These are phyloP conservation scores for Xerocomellus chrysenteron DNA, from an alignment of 768 basidiomycete genomes.

Conservation along the genomic window DNA sequence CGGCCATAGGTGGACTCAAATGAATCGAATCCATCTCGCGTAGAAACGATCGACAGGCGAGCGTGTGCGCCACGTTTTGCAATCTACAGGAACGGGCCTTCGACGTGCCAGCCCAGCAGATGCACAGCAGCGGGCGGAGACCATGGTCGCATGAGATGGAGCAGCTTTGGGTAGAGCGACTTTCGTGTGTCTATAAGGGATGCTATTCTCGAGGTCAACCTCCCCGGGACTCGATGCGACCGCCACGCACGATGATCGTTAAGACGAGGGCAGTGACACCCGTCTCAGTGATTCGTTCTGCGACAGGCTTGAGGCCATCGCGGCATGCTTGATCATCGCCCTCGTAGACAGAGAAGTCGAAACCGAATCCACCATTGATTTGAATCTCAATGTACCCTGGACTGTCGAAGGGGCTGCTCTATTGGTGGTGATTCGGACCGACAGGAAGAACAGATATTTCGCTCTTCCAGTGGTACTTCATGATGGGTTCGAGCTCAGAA, in stretches of 20 bases:
- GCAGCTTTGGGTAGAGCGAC: slow-evolving; percentile 67
- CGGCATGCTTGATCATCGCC: slow-evolving; percentile 67
- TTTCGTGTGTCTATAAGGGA: slow-evolving; percentile 65
- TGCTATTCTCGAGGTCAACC: neutral
- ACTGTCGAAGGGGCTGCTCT: slow-evolving; percentile 36
- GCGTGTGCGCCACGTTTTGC: slow-evolving; percentile 83
- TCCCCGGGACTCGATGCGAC: neutral
- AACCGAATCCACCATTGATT: slow-evolving; percentile 86
- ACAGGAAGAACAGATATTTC: no score
- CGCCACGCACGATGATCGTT: slow-evolving; percentile 62
- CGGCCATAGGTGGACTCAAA: slow-evolving; percentile 76
- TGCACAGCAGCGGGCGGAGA: slow-evolving; percentile 64
- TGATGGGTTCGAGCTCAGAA: no score
- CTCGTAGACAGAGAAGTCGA: slow-evolving; percentile 86
- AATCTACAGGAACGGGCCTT: slow-evolving; percentile 84
- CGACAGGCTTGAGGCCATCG: slow-evolving; percentile 64
- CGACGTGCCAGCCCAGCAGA: slow-evolving; percentile 86
- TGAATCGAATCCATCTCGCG: slow-evolving; percentile 59
- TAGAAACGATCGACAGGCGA: slow-evolving; percentile 58
- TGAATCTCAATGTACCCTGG: slow-evolving; percentile 88
- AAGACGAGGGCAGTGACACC: slow-evolving; percentile 79
- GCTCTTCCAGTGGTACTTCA: no score
- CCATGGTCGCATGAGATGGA: slow-evolving; percentile 66
- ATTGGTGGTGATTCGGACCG: slow-evolving; percentile 7
- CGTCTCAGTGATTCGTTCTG: slow-evolving; percentile 80